These are phyloP conservation scores for Saturnispora hagleri DNA, from an alignment of 805 yeast species.

Conservation along the genomic window DNA sequence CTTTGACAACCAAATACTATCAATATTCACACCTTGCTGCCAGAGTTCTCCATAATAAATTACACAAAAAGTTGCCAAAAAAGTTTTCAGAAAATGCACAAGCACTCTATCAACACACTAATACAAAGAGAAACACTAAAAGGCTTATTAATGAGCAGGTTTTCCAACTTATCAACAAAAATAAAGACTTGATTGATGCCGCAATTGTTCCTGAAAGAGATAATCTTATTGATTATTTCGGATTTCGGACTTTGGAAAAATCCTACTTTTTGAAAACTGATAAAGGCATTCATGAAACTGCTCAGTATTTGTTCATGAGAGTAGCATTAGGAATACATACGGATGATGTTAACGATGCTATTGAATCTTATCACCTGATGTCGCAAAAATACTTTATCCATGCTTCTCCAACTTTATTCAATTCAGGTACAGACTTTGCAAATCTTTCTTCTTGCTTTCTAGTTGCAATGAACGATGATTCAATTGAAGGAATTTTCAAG, in stretches of 20 bases:
- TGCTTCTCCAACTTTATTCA: slow-evolving; percentile 91
- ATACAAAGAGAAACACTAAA: slow-evolving; percentile 23
- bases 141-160: slow-evolving; percentile 18
- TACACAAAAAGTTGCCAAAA: slow-evolving; percentile 76
- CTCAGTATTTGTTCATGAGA: slow-evolving; percentile 84
- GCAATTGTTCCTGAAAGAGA: slow-evolving; percentile 70
- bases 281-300: slow-evolving; percentile 74
- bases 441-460: slow-evolving; percentile 89
- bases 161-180: slow-evolving; percentile 44
- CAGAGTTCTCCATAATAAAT: slow-evolving; percentile 72
- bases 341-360: slow-evolving; percentile 47
- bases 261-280: slow-evolving; percentile 66
- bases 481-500: slow-evolving; percentile 90
- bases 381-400: slow-evolving; percentile 82
- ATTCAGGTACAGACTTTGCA: slow-evolving; percentile 82
- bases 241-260: slow-evolving; percentile 84
- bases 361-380: slow-evolving; percentile 84
- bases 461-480: slow-evolving; percentile 86
- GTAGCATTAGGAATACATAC: slow-evolving; percentile 90
- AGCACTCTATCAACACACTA: slow-evolving; percentile 43
- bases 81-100: slow-evolving; percentile 65
- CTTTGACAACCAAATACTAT: slow-evolving; percentile 89
- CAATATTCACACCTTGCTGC: slow-evolving; percentile 91
- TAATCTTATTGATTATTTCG: slow-evolving; percentile 71
- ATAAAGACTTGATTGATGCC: slow-evolving; percentile 53